Percentiles rank a stretch among this genome's conserved stretches.
These are phyloP conservation scores for Fusarium mangiferae DNA, from an alignment of 2,329 filamentous ascomycete genomes.

Conservation along the genomic window DNA sequence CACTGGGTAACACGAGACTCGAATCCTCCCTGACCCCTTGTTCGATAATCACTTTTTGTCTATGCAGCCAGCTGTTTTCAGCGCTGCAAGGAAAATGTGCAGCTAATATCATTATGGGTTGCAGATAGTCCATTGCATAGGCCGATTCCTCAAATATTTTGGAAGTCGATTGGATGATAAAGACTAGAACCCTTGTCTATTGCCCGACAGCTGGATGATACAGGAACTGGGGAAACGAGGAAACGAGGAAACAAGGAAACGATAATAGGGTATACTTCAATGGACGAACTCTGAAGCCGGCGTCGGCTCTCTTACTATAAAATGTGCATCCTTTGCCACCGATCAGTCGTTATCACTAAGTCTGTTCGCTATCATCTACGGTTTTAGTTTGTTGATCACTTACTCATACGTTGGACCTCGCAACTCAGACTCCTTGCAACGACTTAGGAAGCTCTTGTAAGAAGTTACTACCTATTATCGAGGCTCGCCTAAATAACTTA, in stretches of 20 bases:
- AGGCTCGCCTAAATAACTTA: not conserved
- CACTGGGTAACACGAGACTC: constrained; percentile 22
- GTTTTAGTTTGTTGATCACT: not conserved
- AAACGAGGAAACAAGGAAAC: not conserved
- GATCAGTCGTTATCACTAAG: not conserved
- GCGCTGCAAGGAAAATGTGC: constrained; percentile 11
- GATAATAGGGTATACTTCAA: not conserved
- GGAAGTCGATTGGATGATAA: constrained; percentile 7
- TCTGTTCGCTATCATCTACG: not conserved
- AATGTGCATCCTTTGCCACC: not conserved
- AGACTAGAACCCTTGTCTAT: not conserved
- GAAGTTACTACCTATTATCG: not conserved
- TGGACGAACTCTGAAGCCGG: not conserved
- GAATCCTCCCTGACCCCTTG: constrained; percentile 12
- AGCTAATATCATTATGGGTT: constrained; percentile 1
- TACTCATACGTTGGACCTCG: not conserved
- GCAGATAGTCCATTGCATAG: constrained; percentile 16
- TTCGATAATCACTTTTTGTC: constrained; percentile 35
- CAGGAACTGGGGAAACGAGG: not conserved
- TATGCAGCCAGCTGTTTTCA: constrained; percentile 36
- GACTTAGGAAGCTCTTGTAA: not conserved
- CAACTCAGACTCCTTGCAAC: not conserved
- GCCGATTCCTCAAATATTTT: constrained; percentile 13
- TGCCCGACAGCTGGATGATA: constrained; percentile 6
- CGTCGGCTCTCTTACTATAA: constrained; percentile 18